Evolutionary conservation across 345 rosid species (phyloP), one percentile per base, ranked within the genome.

Genomic region (Excoecaria cochinchinensis): DNA sequence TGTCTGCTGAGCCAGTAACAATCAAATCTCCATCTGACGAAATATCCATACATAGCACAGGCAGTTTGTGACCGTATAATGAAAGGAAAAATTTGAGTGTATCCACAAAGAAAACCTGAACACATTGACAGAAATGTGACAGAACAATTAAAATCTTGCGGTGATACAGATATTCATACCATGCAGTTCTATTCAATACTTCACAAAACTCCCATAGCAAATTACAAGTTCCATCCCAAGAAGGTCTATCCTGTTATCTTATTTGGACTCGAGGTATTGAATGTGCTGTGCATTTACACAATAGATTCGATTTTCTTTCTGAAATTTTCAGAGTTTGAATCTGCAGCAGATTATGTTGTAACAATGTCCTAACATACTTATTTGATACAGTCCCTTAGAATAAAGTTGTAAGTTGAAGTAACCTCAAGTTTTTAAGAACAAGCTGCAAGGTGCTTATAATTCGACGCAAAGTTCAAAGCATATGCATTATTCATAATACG

Each of bases 11-110:
- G 48, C 99, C 98, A 58, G 98, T 93, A 63, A 93, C 98, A 69
- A 95, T 85, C 85, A 91, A 78, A 84, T 87, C 97, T 74, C 99
- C 99, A 84, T 95, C 98, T 6, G 99, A 95, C 69, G 98, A 95
- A 70, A 90, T 89, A 85, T 95, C 99, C 92, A 95, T 86, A 80
- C 96, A 86, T 72, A 95, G 86, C 57, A 95, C 99, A 66, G 98
- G 99, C 68, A 93, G 86, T 84, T 87, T 90, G 88, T 95, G 99
- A 52, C 97, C 98, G 47, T 95, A 95, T 67, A 95, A 84, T 62
- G 98, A 86, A 75, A 91, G 87, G 80, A 88, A 89, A 84, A 90
- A 87, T 78, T 93, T 95, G 76, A 90, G 89, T 25, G 99, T 89
- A 86, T 95, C 98, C 96, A 87, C 76, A 82, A 91, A 95, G 86